phyloP scores from a whole-genome alignment of 129 eudicot genomes.

The Escallonia rubra region DNA sequence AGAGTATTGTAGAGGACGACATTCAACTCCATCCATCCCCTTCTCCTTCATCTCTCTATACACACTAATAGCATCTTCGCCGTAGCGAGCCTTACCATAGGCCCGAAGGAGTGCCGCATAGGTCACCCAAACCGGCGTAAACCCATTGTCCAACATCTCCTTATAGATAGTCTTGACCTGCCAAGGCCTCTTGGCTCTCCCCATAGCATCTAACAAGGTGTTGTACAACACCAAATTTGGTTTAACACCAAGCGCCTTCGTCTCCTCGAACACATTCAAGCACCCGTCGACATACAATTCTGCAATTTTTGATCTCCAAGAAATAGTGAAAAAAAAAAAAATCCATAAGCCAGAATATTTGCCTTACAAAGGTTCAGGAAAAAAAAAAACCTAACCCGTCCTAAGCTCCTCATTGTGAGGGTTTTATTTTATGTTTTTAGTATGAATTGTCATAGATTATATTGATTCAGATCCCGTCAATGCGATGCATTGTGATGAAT shows the following conservation, averaged over 20 bases:
- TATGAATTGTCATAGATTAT: too few relatives aligned
- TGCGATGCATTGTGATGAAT: too few relatives aligned
- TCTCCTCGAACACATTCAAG: constrained; percentile 84
- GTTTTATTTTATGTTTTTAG: too few relatives aligned
- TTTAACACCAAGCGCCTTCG: constrained; percentile 81
- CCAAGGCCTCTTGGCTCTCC: constrained; percentile 96
- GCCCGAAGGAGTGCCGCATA: constrained; percentile 75
- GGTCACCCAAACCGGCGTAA: constrained; percentile 63
- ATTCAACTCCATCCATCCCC: constrained; percentile 61
- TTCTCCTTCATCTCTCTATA: constrained; percentile 79
- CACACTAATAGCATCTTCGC: constrained; percentile 67
- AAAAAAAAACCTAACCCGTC: too few relatives aligned
- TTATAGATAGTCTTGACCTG: constrained; percentile 68
- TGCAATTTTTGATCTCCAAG: too few relatives aligned
- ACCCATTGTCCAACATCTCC: constrained; percentile 56
- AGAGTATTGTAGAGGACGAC: constrained; percentile 64
- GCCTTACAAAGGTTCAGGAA: too few relatives aligned
- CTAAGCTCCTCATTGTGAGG: too few relatives aligned
- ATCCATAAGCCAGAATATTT: too few relatives aligned
- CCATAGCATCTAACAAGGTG: constrained; percentile 83
- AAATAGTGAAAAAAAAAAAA: too few relatives aligned
- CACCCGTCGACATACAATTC: constrained; percentile 50
- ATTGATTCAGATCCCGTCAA: too few relatives aligned
- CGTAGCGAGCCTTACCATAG: constrained; percentile 66
- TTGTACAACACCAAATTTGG: constrained; percentile 60